These are phyloP conservation scores for Coniferiporia weirii DNA, from an alignment of 1,284 basidiomycete genomes.

Conservation along the genomic window DNA sequence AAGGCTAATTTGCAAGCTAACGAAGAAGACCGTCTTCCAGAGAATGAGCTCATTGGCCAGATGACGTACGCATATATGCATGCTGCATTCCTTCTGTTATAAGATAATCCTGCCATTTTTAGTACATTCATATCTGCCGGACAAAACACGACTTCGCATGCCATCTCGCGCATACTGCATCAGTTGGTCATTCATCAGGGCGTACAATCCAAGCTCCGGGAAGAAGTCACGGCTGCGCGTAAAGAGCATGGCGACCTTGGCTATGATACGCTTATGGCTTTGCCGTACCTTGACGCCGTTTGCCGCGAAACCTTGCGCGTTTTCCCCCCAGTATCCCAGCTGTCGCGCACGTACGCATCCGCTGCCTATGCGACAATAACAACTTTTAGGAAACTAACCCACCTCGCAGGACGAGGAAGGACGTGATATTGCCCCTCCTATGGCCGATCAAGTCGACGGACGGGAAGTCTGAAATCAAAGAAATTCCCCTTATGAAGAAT, in stretches of 20 bases:
- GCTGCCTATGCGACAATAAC: too few species aligned
- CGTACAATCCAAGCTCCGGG: constrained; percentile 26
- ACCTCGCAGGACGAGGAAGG: constrained; percentile 17
- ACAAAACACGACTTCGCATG: constrained; percentile 28
- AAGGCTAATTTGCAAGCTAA: constrained; percentile 27
- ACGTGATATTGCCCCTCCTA: constrained; percentile 19
- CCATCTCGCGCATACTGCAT: constrained; percentile 26
- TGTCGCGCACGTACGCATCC: constrained; percentile 35
- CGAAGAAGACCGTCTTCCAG: constrained; percentile 26
- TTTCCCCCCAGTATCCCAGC: constrained; percentile 31
- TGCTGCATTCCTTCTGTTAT: background rate
- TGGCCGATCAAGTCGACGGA: constrained; percentile 18
- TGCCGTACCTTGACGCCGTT: constrained; percentile 42
- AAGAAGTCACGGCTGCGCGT: constrained; percentile 25
- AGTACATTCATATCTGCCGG: constrained; percentile 30
- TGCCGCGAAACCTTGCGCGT: constrained; percentile 42
- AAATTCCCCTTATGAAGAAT: too few species aligned
- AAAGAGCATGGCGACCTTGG: constrained; percentile 23
- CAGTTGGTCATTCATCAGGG: constrained; percentile 25
- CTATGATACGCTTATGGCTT: constrained; percentile 33
- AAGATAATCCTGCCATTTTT: constrained; percentile 4
- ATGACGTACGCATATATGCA: constrained; percentile 29
- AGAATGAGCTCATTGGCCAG: constrained; percentile 30
- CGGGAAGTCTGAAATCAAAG: constrained; percentile 11
- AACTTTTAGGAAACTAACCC: too few species aligned